Percentiles rank a stretch among this genome's conserved stretches.
phyloP scores from a whole-genome alignment of 345 rosid species.

The Pistacia integerrima region DNA sequence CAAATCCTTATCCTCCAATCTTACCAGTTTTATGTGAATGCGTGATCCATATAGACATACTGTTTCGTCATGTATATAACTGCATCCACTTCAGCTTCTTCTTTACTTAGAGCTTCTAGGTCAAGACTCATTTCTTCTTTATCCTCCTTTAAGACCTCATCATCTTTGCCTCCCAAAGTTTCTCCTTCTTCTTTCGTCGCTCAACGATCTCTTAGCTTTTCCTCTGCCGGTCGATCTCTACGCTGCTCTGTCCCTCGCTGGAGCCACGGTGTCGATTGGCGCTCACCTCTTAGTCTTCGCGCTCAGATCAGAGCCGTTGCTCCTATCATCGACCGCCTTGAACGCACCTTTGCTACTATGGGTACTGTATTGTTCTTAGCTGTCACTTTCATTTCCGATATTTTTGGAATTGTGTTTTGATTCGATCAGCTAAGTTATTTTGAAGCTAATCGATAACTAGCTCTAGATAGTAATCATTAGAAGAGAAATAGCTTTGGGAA shows the following conservation, averaged over 20 bases:
- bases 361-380: conserved; percentile 41
- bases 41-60: conserved; percentile 14
- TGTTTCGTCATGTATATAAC: conserved; percentile 69
- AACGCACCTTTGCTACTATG: conserved; percentile 76
- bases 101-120: conserved; percentile 70
- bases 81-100: conserved; percentile 50
- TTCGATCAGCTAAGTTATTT: background rate
- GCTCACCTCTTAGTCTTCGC: conserved; percentile 59
- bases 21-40: conserved; percentile 6
- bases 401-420: conserved; percentile 15
- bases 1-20: conserved; percentile 16
- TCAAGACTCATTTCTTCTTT: conserved; percentile 37
- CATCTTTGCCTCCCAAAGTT: conserved; percentile 14
- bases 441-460: background rate
- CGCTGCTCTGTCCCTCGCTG: conserved; percentile 58
- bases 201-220: conserved; percentile 52
- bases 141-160: conserved; percentile 25
- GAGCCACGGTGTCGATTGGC: conserved; percentile 76
- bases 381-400: conserved; percentile 3
- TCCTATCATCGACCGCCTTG: conserved; percentile 62
- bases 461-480: background rate
- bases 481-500: background rate
- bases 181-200: conserved; percentile 24
- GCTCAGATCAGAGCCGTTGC: conserved; percentile 66
- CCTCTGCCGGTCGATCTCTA: conserved; percentile 51